A percentile compares a stretch with the other conserved stretches of the same genome.
phyloP scores from a whole-genome alignment of 768 basidiomycete species.

The Lepiota brunneoincarnata region DNA sequence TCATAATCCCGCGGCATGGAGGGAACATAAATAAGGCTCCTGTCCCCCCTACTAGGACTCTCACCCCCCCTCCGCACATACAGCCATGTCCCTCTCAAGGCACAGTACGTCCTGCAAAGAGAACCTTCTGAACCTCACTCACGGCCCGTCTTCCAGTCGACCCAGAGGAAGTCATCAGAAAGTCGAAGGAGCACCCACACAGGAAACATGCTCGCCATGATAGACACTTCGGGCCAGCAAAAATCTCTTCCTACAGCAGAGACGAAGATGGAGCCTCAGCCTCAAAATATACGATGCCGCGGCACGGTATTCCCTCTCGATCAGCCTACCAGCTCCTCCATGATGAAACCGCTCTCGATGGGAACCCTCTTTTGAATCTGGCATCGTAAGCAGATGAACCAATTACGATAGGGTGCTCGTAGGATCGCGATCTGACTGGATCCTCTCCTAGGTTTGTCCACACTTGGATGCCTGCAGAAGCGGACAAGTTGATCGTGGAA shows the following conservation, averaged over 20 bases:
- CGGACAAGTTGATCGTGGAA: conserved; percentile 55
- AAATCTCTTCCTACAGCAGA: conserved; percentile 31
- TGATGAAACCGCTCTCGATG: conserved; percentile 57
- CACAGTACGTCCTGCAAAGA: conserved; percentile 27
- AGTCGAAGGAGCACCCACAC: conserved; percentile 36
- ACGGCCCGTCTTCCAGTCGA: conserved; percentile 31
- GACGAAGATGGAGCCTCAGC: conserved; percentile 36
- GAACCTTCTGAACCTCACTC: not conserved
- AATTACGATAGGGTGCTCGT: not conserved
- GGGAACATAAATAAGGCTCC: conserved; percentile 7
- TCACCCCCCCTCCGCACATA: not conserved
- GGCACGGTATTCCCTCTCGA: conserved; percentile 38
- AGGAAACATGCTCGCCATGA: conserved; percentile 29
- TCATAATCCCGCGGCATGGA: not conserved
- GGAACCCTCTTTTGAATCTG: conserved; percentile 59
- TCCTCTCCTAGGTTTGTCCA: conserved; percentile 36
- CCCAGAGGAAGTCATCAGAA: conserved; percentile 45
- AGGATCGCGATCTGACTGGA: not conserved
- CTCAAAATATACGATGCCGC: conserved; percentile 47
- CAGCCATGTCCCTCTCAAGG: conserved; percentile 34
- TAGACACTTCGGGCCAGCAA: conserved; percentile 25
- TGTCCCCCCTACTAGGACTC: not conserved
- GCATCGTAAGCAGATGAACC: conserved; percentile 48
- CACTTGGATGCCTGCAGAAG: conserved; percentile 60
- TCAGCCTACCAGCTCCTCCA: conserved; percentile 49